Evolutionary conservation across 2,329 filamentous ascomycete genomes (phyloP), one percentile per base, ranked within the genome.

Genomic region (Ceratocystiopsis brevicomis): DNA sequence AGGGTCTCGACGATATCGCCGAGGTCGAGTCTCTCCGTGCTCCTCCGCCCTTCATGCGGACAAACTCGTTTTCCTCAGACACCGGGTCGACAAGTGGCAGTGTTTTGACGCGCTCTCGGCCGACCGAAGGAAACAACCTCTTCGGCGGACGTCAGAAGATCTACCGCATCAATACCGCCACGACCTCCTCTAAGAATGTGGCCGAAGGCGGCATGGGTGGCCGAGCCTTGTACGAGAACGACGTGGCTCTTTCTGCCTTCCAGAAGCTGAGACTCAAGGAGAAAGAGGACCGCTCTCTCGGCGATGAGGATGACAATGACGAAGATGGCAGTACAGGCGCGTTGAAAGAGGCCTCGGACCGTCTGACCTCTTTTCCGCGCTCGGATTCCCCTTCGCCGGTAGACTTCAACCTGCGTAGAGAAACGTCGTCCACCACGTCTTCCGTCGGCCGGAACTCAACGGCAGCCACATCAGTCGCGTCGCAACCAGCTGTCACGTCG

Each of bases 71-170:
- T 52, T 66, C 70, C 5, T 76, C 71, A 34, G 85, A 93, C 49
- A 70, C 78, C 34, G 76, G 79, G 39, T 74, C 72, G 8, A 62
- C 64, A 4, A 63, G 66, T 11, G 62, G 74, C 1, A 85, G 81
- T 57, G 70, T 96, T n/a, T 88, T 96, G 81, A 79, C 68, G 52
- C 72, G 90, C 42, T 68, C 80, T 9, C 79, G 87, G 52, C 86
- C 84, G 0, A 78, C 74, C 1, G 88, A 96, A 56, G 86, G 88
- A 39, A 98, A 96, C 56, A 81, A 83, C 51, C 61, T 98, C 45
- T 98, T 98, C 60, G 90, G 90, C 45, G 90, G 90, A 15, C 76
- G 90, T 38, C 90, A 96, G 58, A 96, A 96, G 63, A 79, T 96
- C 35, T 96, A 92, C 60, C 87, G 85, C 58, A 82, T 94, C 49